Evolutionary conservation across 371 early-diverging fungal genomes (phyloP).

Genomic region (Mortierella sp.): DNA sequence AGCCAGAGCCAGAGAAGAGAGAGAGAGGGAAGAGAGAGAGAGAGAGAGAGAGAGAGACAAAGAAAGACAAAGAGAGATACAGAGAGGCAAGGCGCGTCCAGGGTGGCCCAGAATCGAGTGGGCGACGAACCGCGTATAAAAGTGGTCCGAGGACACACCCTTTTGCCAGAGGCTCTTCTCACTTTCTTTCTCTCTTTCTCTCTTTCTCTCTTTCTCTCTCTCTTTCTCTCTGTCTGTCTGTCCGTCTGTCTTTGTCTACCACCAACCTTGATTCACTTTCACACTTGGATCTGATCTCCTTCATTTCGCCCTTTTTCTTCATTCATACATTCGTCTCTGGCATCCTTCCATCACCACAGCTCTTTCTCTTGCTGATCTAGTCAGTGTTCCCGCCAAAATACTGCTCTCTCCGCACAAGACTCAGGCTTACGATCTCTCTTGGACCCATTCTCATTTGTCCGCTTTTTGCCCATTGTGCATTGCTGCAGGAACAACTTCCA

Average conservation of each 20-base stretch:
- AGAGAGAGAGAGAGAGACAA: background rate
- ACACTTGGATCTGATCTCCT: no score
- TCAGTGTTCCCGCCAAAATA: background rate
- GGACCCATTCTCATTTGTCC: background rate
- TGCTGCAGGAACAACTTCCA: no score
- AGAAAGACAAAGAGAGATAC: background rate
- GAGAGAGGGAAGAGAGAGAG: background rate
- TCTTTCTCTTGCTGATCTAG: background rate
- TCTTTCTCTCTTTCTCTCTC: background rate
- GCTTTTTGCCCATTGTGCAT: background rate
- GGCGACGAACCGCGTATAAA: no score
- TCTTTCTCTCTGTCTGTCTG: background rate
- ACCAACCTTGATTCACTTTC: background rate
- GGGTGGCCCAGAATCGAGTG: no score
- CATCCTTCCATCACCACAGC: background rate
- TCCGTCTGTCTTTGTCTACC: background rate
- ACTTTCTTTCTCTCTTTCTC: no score
- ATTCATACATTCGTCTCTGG: slow-evolving; percentile 1
- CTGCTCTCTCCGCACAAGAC: background rate
- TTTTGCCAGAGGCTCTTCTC: no score
- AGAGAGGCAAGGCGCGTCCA: no score
- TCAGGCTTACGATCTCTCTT: background rate
- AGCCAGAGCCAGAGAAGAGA: background rate
- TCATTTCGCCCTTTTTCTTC: background rate
- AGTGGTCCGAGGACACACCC: no score